A percentile compares a stretch with the other conserved stretches of the same genome.
These are phyloP conservation scores for Syncephalastrum contaminatum DNA, from an alignment of 371 early-diverging fungal genomes.

Conservation along the genomic window DNA sequence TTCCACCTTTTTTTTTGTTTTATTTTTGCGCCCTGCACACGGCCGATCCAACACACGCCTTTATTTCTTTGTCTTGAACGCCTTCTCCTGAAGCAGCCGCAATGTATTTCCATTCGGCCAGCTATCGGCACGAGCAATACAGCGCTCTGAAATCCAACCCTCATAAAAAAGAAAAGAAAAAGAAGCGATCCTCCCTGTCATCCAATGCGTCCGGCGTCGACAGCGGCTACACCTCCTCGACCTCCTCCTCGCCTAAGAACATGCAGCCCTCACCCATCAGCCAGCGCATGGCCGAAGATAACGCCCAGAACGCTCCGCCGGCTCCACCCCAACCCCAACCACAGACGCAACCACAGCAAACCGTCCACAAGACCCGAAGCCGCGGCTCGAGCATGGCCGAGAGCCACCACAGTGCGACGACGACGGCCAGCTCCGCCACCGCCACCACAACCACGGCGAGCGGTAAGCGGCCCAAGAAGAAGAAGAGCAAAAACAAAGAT, in stretches of 20 bases:
- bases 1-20: slow-evolving; percentile 10
- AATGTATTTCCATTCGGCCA: slow-evolving; percentile 41
- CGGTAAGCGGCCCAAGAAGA: slow-evolving; percentile 18
- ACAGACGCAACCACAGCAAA: slow-evolving; percentile 6
- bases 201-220: slow-evolving; percentile 37
- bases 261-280: slow-evolving; percentile 14
- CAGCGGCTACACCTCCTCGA: slow-evolving; percentile 43
- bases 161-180: slow-evolving; percentile 17
- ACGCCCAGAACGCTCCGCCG: no score
- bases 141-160: slow-evolving; percentile 14
- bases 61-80: slow-evolving; percentile 1
- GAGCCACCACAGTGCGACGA: slow-evolving; percentile 1
- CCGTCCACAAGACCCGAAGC: slow-evolving; percentile 4
- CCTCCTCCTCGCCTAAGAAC: slow-evolving; percentile 28
- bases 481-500: slow-evolving; percentile 18
- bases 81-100: neutral
- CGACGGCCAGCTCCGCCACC: neutral
- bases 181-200: slow-evolving; percentile 30
- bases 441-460: neutral
- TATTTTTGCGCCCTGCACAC: slow-evolving; percentile 3
- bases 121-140: slow-evolving; percentile 41
- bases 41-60: neutral
- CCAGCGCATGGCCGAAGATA: slow-evolving; percentile 8
- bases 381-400: slow-evolving; percentile 1
- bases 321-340: slow-evolving; percentile 4